A percentile compares a stretch with the other conserved stretches of the same genome.
Conservation (phyloP, 169 alveolate genomes). For the Eimeria falciformis region DNA sequence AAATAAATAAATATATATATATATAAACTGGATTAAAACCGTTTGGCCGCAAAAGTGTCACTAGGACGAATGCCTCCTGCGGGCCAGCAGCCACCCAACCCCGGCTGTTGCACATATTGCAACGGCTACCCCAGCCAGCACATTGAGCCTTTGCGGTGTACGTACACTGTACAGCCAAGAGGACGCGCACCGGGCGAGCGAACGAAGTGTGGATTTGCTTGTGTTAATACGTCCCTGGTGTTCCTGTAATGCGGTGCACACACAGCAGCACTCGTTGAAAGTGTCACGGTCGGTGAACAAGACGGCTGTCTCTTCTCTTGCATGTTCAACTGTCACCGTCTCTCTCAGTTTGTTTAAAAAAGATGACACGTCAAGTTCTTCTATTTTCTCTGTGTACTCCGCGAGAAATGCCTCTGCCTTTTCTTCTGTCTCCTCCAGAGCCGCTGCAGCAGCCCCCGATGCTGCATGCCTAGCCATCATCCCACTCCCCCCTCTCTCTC, state of each 20-base stretch:
- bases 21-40: too few relatives aligned
- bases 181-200: not conserved
- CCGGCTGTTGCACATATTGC: slow-evolving; percentile 37
- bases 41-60: too few relatives aligned
- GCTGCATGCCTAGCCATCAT: too few relatives aligned
- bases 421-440: slow-evolving; percentile 23
- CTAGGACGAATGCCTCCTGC: slow-evolving; percentile 44
- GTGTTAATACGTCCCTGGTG: not conserved
- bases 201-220: not conserved
- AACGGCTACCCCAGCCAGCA: slow-evolving; percentile 15
- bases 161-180: not conserved
- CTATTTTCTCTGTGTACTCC: slow-evolving; percentile 3
- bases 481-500: too few relatives aligned
- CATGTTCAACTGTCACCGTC: not conserved
- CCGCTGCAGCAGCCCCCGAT: not conserved
- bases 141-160: not conserved
- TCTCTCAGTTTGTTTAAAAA: slow-evolving; percentile 12
- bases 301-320: not conserved
- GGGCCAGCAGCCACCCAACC: slow-evolving; percentile 13
- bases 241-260: slow-evolving; percentile 34
- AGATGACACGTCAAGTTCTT: slow-evolving; percentile 22
- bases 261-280: slow-evolving; percentile 18
- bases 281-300: slow-evolving; percentile 44
- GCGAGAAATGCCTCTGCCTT: slow-evolving; percentile 21
- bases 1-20: too few relatives aligned